Evolutionary conservation across 306 rosid species (phyloP), one percentile per base, ranked within the genome.

Genomic region (Trifolium fragiferum): DNA sequence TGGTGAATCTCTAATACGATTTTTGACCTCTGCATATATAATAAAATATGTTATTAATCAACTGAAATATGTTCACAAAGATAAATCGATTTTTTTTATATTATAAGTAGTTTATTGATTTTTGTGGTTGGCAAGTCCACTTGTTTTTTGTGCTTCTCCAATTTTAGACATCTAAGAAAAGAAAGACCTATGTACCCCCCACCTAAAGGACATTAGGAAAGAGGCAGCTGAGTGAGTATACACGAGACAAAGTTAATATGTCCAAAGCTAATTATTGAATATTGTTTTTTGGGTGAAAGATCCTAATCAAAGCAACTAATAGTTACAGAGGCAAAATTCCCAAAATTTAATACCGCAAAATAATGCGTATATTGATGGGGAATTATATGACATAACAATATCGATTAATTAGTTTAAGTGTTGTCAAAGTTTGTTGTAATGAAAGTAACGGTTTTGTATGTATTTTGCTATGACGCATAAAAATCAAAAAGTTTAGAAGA

Each of bases 301-400:
- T 79, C 73, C 10, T 66, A 79, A 83, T 75, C 81, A 75, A 10
- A 44, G 54, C 33, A 68, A 74, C 49, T 41, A 72, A 63, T 15
- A 41, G 40, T 64, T 74, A 44, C 33, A 1, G 2, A 62, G 55
- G 68, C 76, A 73, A 35, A 63, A 18, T 64, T 9, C 16, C 6
- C 30, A 66, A 74, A 10, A 70, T 20, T 71, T 16, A 33, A 23
- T 20, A 40, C 78, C 78, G 84, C 63, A 76, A 76, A 76, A 80
- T 57, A 80, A 23, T 80, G 84, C 84, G 87, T 70, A 72, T 81
- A 83, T 50, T 49, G 69, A 44, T 60, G 72, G 27, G 15, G 9
- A 21, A 44, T 23, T 7, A 68, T 19, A 72, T 37, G 51, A 32
- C 23, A 57, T 33, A 19, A 11, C 74, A 19, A 7, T 37, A 14